A percentile compares a stretch with the other conserved stretches of the same genome.
Evolutionary conservation across 768 basidiomycete genomes (phyloP).

Genomic region (Suillus americanus): DNA sequence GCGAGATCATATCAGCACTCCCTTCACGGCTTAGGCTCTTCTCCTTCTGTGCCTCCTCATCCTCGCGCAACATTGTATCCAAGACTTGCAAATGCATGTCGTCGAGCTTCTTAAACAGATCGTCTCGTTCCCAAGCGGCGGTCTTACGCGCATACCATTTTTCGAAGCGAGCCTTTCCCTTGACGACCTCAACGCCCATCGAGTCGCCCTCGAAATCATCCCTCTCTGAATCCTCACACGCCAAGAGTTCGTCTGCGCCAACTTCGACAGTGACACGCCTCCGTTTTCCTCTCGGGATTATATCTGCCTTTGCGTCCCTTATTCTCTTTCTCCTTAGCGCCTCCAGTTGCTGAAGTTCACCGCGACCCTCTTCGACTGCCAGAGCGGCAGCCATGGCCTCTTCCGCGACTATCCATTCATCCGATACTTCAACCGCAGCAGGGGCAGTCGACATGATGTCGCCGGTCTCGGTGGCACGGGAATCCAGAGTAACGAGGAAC

Average conservation of each 20-base stretch:
- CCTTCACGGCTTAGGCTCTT: constrained; percentile 3
- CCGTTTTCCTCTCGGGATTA: constrained; percentile 3
- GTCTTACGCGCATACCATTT: not conserved
- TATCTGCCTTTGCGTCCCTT: constrained; percentile 9
- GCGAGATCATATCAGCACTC: not conserved
- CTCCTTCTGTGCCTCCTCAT: constrained; percentile 20
- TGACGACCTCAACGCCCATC: not conserved
- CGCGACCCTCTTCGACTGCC: constrained; percentile 18
- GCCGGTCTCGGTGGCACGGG: constrained; percentile 4
- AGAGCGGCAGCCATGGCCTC: constrained; percentile 28
- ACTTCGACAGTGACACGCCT: constrained; percentile 6
- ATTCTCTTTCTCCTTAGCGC: constrained; percentile 5
- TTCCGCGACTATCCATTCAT: constrained; percentile 35
- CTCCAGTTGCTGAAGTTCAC: not conserved
- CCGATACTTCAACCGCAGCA: constrained; percentile 37
- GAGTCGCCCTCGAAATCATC: not conserved
- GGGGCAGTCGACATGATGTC: constrained; percentile 1
- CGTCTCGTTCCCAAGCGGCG: constrained; percentile 27
- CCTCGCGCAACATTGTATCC: constrained; percentile 35
- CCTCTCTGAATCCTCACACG: not conserved
- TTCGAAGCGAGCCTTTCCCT: constrained; percentile 4
- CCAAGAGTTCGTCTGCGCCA: constrained; percentile 1
- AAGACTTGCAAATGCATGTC: constrained; percentile 31
- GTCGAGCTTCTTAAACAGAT: constrained; percentile 30
- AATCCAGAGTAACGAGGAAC: constrained; percentile 59